A percentile compares a stretch with the other conserved stretches of the same genome.
Evolutionary conservation across 768 basidiomycete genomes (phyloP).

Genomic region (Tulasnella sp.): DNA sequence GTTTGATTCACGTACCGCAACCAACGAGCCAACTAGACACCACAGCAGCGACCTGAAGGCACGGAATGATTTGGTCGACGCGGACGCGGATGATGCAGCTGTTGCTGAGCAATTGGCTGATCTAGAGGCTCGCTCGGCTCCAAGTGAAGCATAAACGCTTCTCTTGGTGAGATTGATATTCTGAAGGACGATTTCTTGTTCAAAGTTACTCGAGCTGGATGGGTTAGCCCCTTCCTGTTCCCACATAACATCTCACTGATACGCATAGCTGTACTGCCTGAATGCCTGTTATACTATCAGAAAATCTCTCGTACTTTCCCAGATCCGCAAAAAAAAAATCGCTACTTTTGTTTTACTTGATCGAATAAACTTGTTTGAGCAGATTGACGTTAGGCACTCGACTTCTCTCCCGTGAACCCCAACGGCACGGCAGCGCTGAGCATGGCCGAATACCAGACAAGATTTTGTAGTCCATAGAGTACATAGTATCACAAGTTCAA

Average conservation of each 20-base stretch:
- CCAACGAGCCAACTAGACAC: neutral
- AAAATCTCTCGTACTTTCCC: neutral
- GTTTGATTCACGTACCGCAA: neutral
- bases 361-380: neutral
- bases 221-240: neutral
- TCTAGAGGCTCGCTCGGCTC: neutral
- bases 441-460: no score
- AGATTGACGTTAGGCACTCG: no score
- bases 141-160: neutral
- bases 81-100: neutral
- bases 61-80: neutral
- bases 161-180: neutral
- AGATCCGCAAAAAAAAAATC: neutral
- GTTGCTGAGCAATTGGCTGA: slow-evolving; percentile 5
- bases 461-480: no score
- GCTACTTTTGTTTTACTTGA: neutral
- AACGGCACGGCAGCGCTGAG: no score
- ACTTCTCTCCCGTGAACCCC: no score
- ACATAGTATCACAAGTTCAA: no score
- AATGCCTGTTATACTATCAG: neutral
- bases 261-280: neutral
- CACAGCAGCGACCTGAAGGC: neutral
- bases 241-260: neutral
- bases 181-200: neutral
- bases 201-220: neutral